These are phyloP conservation scores for Fusarium floridanum DNA, from an alignment of 2,329 filamentous ascomycete genomes.

Conservation along the genomic window DNA sequence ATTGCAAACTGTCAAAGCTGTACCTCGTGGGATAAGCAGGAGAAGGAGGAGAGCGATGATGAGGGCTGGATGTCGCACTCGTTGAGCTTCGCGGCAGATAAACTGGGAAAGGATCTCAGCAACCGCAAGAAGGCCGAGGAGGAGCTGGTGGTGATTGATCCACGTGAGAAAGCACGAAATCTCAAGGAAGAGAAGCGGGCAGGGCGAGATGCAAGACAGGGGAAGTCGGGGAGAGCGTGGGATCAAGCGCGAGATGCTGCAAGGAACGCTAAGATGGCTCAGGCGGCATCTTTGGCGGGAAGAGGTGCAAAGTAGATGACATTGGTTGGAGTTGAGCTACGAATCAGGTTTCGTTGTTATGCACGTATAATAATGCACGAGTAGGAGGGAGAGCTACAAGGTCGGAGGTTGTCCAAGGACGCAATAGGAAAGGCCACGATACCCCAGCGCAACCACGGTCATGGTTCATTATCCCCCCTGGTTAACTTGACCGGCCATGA, in stretches of 20 bases:
- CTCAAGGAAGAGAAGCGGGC: conserved; percentile 75
- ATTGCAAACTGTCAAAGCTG: conserved; percentile 96
- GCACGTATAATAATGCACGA: neutral
- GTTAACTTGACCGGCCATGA: conserved; percentile 23
- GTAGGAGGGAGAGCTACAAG: neutral
- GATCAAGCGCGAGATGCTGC: conserved; percentile 63
- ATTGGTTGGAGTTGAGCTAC: neutral
- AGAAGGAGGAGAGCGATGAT: conserved; percentile 70
- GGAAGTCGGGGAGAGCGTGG: conserved; percentile 69
- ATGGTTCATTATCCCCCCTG: conserved; percentile 31
- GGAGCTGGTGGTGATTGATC: conserved; percentile 93
- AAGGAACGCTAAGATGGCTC: conserved; percentile 68
- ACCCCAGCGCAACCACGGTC: conserved; percentile 32
- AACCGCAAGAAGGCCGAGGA: conserved; percentile 94
- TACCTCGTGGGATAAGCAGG: conserved; percentile 81
- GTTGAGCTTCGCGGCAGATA: conserved; percentile 89
- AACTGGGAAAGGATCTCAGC: conserved; percentile 88
- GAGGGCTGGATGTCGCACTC: conserved; percentile 88
- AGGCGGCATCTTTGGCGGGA: conserved; percentile 65
- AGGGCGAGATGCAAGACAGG: conserved; percentile 66
- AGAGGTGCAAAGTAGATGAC: conserved; percentile 64
- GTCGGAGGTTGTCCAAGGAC: neutral
- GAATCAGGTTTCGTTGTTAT: conserved; percentile 16
- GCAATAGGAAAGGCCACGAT: conserved; percentile 38
- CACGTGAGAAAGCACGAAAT: conserved; percentile 82